Conservation (phyloP, 163 green algal genomes). For the Scenedesmus sp. region DNA sequence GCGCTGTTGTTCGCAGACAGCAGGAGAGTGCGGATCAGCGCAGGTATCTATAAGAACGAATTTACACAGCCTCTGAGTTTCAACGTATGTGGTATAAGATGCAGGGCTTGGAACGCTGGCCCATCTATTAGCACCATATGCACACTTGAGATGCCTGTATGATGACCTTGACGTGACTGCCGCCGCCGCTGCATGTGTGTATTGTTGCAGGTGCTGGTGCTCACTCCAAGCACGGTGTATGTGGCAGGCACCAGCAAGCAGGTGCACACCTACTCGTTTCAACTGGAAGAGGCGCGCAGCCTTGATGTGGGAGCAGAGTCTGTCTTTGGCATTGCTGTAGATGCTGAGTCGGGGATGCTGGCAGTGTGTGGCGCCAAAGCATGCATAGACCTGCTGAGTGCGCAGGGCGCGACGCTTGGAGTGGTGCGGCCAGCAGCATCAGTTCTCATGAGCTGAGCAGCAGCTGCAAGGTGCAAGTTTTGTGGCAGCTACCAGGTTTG, state of each 20-base stretch:
- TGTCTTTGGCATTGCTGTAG: constrained; percentile 2
- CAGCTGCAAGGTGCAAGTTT: too few species aligned
- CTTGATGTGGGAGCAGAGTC: constrained; percentile 33
- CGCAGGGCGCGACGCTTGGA: not conserved
- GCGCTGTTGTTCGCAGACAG: not conserved
- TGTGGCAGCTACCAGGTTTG: not conserved
- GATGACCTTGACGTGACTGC: not conserved
- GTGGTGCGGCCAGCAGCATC: constrained; percentile 3
- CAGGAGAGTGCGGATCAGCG: too few species aligned
- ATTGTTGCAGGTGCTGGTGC: constrained; percentile 10
- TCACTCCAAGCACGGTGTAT: not conserved
- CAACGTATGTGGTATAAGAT: too few species aligned
- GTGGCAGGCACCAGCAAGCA: constrained; percentile 28
- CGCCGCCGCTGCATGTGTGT: not conserved
- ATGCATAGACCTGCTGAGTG: constrained; percentile 43
- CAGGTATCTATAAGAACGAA: too few species aligned
- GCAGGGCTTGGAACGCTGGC: too few species aligned
- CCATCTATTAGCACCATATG: not conserved
- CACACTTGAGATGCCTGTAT: not conserved
- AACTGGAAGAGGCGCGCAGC: not conserved
- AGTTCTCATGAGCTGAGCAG: constrained; percentile 1
- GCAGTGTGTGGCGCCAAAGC: constrained; percentile 16
- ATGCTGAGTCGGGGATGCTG: constrained; percentile 13
- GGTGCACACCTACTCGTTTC: constrained; percentile 20
- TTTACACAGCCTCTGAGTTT: too few species aligned